Conservation (phyloP, 768 basidiomycete genomes). For the Lactarius akahatsu region DNA sequence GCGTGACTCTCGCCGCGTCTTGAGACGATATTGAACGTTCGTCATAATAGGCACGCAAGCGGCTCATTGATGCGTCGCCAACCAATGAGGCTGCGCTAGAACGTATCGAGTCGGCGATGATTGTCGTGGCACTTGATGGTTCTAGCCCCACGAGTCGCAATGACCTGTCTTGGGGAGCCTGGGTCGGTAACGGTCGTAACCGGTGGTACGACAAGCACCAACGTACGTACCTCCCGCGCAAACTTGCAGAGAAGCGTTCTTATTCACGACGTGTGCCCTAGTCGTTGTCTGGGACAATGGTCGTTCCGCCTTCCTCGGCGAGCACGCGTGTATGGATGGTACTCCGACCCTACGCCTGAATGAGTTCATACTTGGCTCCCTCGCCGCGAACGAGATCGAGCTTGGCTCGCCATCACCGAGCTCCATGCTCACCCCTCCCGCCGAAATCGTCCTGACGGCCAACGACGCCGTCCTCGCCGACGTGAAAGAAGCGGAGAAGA, state of each 20-base stretch:
- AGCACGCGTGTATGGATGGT: slow-evolving; percentile 90
- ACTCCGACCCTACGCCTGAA: slow-evolving; percentile 94
- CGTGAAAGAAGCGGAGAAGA: slow-evolving; percentile 57
- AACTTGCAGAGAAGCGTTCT: not conserved
- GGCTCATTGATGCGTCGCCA: slow-evolving; percentile 62
- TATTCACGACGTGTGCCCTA: slow-evolving; percentile 35
- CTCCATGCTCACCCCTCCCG: slow-evolving; percentile 40
- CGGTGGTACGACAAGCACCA: slow-evolving; percentile 98
- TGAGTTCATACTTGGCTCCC: slow-evolving; percentile 82
- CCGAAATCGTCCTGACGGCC: slow-evolving; percentile 70
- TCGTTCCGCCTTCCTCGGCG: slow-evolving; percentile 88
- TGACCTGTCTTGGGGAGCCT: slow-evolving; percentile 75
- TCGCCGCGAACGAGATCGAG: slow-evolving; percentile 71
- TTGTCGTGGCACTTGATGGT: slow-evolving; percentile 85
- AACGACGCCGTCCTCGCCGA: slow-evolving; percentile 51
- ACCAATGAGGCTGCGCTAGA: slow-evolving; percentile 66
- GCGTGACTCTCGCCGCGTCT: slow-evolving; percentile 30
- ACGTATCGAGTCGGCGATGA: slow-evolving; percentile 86
- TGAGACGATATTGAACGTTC: slow-evolving; percentile 3
- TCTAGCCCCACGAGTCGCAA: slow-evolving; percentile 77
- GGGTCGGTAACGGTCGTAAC: slow-evolving; percentile 90
- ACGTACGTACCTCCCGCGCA: slow-evolving; percentile 45
- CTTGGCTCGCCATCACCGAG: slow-evolving; percentile 52
- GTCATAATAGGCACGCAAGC: slow-evolving; percentile 49
- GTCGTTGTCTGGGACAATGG: slow-evolving; percentile 95